A percentile compares a stretch with the other conserved stretches of the same genome.
Evolutionary conservation across 1,284 basidiomycete genomes (phyloP).

Genomic region (Caloboletus firmus): DNA sequence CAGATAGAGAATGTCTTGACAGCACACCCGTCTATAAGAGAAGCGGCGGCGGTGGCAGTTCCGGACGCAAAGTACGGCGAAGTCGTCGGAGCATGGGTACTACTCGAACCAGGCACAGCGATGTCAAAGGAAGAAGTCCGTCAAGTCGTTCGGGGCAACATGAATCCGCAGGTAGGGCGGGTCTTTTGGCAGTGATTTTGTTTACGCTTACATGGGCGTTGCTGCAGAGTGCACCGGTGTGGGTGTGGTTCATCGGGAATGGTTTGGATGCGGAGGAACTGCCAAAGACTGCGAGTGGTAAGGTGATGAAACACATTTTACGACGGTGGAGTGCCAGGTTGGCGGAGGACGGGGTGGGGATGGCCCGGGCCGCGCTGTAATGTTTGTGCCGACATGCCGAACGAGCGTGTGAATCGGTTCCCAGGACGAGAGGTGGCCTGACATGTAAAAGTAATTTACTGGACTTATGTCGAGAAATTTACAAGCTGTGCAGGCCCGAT

Average conservation of each 20-base stretch:
- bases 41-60: slow-evolving; percentile 75
- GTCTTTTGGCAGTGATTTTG: not conserved
- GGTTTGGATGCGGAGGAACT: slow-evolving; percentile 59
- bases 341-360: slow-evolving; percentile 15
- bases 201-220: slow-evolving; percentile 1
- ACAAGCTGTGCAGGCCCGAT: no score
- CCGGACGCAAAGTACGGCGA: slow-evolving; percentile 73
- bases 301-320: slow-evolving; percentile 79
- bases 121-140: slow-evolving; percentile 55
- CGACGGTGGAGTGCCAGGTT: slow-evolving; percentile 39
- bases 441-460: slow-evolving; percentile 1
- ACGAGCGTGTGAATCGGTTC: slow-evolving; percentile 18
- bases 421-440: slow-evolving; percentile 14
- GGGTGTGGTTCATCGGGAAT: slow-evolving; percentile 82
- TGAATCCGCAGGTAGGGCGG: slow-evolving; percentile 72
- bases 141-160: slow-evolving; percentile 49
- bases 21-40: slow-evolving; percentile 59
- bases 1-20: slow-evolving; percentile 81
- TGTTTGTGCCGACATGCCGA: slow-evolving; percentile 7
- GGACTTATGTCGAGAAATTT: no score
- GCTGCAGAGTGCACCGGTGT: slow-evolving; percentile 68
- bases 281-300: slow-evolving; percentile 87
- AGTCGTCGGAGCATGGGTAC: slow-evolving; percentile 77
- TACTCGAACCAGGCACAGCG: slow-evolving; percentile 44
- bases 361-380: not conserved